Evolutionary conservation across 176 grass and related monocot species (phyloP), one percentile per base, ranked within the genome.

Genomic region (Triticum urartu): DNA sequence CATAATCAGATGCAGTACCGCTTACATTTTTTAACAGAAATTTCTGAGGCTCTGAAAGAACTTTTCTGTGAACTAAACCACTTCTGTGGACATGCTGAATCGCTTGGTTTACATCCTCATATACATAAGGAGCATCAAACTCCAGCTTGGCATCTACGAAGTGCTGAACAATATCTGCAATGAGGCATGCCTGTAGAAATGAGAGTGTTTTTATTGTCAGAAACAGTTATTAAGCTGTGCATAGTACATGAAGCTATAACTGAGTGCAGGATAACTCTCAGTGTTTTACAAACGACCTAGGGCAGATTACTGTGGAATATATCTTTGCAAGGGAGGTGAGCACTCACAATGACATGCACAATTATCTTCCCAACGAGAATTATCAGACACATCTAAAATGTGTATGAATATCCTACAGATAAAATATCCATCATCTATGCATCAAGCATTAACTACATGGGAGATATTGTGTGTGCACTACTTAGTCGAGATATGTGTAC

Each of bases 71-170:
- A 85, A 91, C 64, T 71, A 96, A 90, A 67, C 97, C 94, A 85
- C 94, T 99, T 90, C 65, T 96, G 63, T 99, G 97, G 43, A 94
- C 97, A 89, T 96, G 94, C 84, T 91, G 97, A 94, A 99, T 99
- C 5, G 97, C 88, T 84, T 91, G 87, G 58, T 92, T 96, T 83
- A 99, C 89, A 88, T 99, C 97, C 60, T 96, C 97, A 47, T 99
- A 99, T 68, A 99, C 87, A 75, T 94, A 96, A 62, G 94, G 92
- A 59, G 94, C 83, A 94, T 99, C 94, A 93, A 99, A 99, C 34
- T 99, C 94, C 25, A 99, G 83, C 86, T 96, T 96, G 73, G 93
- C 92, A 87, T 96, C 94, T 69, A 94, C 83, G 70, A 99, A 99
- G 79, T 99, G 90, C 73, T 96, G 97, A 83, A 99, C 89, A 32